These are phyloP conservation scores for Penicillium thymicola DNA, from an alignment of 2,329 filamentous ascomycete genomes.

Conservation along the genomic window DNA sequence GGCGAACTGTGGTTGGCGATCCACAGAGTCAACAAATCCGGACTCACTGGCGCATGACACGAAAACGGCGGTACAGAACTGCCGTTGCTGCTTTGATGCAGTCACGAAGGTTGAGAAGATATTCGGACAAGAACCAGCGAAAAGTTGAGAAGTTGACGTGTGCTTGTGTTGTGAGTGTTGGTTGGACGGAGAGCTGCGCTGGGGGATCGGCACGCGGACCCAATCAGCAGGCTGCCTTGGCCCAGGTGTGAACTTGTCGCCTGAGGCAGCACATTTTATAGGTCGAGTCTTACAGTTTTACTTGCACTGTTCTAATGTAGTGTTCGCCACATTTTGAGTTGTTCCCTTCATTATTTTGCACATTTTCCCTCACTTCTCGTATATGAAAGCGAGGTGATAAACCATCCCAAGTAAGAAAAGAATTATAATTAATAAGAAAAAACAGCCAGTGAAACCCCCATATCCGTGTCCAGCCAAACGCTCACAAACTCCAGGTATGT, in stretches of 20 bases:
- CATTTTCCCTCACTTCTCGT: background rate
- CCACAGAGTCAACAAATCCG: conserved; percentile 4
- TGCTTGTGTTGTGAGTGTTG: conserved; percentile 5
- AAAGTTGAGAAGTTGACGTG: background rate
- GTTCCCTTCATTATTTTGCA: background rate
- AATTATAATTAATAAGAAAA: background rate
- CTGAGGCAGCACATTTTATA: background rate
- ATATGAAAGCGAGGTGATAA: background rate
- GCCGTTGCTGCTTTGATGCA: background rate
- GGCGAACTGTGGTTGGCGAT: conserved; percentile 12
- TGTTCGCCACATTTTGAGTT: background rate
- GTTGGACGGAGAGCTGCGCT: conserved; percentile 9
- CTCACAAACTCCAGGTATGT: conserved; percentile 1
- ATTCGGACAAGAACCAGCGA: background rate
- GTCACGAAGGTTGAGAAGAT: background rate
- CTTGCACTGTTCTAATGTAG: background rate
- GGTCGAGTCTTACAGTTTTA: background rate
- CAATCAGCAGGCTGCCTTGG: conserved; percentile 1
- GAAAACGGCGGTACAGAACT: background rate
- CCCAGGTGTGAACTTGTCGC: background rate
- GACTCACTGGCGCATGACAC: conserved; percentile 2
- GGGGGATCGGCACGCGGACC: background rate
- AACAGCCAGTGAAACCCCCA: background rate
- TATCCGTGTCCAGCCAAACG: background rate
- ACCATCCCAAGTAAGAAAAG: background rate